phyloP scores from a whole-genome alignment of 148 eudicot species.

The Selenicereus undatus region DNA sequence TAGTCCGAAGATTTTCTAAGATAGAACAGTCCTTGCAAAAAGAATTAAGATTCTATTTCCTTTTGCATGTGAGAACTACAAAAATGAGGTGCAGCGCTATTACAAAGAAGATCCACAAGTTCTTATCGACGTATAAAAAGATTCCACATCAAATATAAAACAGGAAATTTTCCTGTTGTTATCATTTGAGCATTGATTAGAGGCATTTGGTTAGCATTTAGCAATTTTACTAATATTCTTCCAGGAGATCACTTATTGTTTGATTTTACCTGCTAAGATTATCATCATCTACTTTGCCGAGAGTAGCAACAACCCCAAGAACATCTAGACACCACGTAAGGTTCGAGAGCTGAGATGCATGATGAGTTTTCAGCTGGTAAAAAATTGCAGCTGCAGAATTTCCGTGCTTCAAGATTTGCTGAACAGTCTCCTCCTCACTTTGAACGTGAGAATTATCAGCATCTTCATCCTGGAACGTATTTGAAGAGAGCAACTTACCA shows the following conservation, averaged over 20 bases:
- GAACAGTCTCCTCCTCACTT: constrained; percentile 53
- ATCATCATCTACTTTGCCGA: constrained; percentile 73
- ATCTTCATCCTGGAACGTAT: constrained; percentile 28
- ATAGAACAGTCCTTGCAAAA: not conserved
- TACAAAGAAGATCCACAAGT: not conserved
- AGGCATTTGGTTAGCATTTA: not conserved
- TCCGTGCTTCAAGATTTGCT: constrained; percentile 52
- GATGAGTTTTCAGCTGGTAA: constrained; percentile 47
- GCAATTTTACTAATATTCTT: not conserved
- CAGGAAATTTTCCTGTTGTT: no score
- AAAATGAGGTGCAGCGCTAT: not conserved
- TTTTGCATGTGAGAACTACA: not conserved
- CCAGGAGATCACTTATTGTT: not conserved
- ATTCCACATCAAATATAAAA: no score
- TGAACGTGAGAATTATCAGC: constrained; percentile 29
- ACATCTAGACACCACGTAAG: constrained; percentile 44
- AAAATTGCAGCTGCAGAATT: constrained; percentile 75
- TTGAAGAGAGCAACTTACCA: constrained; percentile 49
- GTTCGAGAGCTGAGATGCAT: constrained; percentile 35
- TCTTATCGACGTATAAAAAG: no score
- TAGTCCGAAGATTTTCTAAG: not conserved
- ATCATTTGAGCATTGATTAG: not conserved
- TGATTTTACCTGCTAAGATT: constrained; percentile 72
- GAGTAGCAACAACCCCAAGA: constrained; percentile 73
- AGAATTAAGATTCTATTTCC: not conserved